phyloP scores from a whole-genome alignment of 345 rosid species.

The Streptanthus diversifolius region DNA sequence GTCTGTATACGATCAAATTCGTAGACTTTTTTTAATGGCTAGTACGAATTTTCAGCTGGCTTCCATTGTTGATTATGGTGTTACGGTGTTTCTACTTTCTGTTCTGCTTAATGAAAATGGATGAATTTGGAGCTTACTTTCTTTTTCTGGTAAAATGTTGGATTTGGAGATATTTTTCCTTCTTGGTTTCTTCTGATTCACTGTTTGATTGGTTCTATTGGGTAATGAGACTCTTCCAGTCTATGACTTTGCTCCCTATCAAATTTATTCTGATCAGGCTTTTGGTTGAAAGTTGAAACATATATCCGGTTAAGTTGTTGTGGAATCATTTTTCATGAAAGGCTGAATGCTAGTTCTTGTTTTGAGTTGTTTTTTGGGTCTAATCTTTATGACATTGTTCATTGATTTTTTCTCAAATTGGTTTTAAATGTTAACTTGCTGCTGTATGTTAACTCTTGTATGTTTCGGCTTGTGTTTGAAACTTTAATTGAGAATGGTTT shows the following conservation, averaged over 20 bases:
- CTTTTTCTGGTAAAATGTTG: not conserved
- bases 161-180: not conserved
- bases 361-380: not conserved
- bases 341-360: not conserved
- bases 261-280: not conserved
- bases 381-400: not conserved
- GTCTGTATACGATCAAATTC: constrained; percentile 9
- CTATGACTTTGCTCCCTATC: not conserved
- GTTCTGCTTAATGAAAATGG: not conserved
- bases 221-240: not conserved
- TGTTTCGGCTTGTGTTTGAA: not conserved
- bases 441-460: not conserved
- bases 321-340: not conserved
- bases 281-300: not conserved
- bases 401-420: not conserved
- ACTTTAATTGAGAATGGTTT: not conserved
- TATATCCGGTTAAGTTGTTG: not conserved
- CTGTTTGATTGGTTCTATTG: constrained; percentile 14
- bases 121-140: not conserved
- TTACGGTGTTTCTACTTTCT: not conserved
- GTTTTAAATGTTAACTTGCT: not conserved
- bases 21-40: not conserved
- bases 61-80: not conserved
- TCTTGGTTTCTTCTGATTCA: not conserved
- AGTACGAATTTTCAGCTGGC: not conserved